These are phyloP conservation scores for Paraglomus brasilianum DNA, from an alignment of 192 early-diverging fungal species.

Conservation along the genomic window DNA sequence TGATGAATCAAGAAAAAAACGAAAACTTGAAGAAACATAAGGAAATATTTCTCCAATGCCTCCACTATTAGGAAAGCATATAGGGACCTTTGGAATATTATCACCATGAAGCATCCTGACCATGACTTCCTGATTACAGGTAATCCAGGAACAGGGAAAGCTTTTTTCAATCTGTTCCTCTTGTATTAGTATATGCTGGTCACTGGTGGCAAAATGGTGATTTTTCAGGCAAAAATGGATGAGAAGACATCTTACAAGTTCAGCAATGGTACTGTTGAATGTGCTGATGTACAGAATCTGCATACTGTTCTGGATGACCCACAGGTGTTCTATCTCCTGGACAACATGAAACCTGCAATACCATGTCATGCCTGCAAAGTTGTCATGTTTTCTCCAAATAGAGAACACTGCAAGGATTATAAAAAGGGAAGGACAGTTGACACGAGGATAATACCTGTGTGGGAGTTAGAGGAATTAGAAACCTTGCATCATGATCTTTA, in stretches of 20 bases:
- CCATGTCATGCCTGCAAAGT: constrained; percentile 19
- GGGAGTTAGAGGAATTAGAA: constrained; percentile 14
- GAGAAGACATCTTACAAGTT: neutral
- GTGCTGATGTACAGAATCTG: neutral
- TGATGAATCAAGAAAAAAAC: too few species aligned
- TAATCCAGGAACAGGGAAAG: constrained; percentile 18
- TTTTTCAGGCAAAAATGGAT: neutral
- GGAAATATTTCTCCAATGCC: too few species aligned
- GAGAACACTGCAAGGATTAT: constrained; percentile 17
- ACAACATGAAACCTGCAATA: constrained; percentile 2
- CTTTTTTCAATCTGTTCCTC: constrained; percentile 18
- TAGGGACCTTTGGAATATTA: constrained; percentile 17
- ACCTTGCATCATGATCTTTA: neutral
- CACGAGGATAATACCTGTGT: constrained; percentile 16
- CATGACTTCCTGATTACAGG: constrained; percentile 23
- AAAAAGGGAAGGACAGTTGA: constrained; percentile 9
- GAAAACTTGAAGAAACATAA: too few species aligned
- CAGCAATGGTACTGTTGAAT: constrained; percentile 15
- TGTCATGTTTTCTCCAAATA: constrained; percentile 12
- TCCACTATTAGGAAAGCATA: constrained; percentile 24
- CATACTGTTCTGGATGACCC: neutral
- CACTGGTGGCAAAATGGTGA: neutral
- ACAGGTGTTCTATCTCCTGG: constrained; percentile 16
- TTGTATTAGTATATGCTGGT: constrained; percentile 22
- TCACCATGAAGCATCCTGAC: neutral